phyloP scores from a whole-genome alignment of 257 asterid genomes.

The Solanum clarkiae region DNA sequence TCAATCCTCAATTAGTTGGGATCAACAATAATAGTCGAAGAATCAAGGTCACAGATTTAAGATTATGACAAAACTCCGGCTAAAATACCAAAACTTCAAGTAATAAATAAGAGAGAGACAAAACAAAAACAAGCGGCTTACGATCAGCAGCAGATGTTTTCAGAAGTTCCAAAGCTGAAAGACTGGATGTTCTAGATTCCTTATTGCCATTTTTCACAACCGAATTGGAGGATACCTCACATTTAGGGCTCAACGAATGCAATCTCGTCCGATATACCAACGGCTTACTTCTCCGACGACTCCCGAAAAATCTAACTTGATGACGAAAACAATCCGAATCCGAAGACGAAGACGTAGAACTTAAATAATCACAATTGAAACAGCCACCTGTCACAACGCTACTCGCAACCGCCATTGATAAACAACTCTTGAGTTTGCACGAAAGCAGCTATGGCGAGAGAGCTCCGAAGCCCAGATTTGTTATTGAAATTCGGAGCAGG shows the following conservation, averaged over 20 bases:
- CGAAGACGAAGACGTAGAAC: slow-evolving; percentile 10
- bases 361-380: not conserved
- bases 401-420: slow-evolving; percentile 1
- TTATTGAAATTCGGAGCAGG: not conserved
- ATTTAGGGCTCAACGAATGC: slow-evolving; percentile 29
- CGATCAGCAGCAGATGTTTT: slow-evolving; percentile 70
- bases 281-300: slow-evolving; percentile 14
- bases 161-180: slow-evolving; percentile 66
- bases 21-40: not conserved
- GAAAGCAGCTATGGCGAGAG: not conserved
- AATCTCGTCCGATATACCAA: slow-evolving; percentile 7
- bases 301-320: slow-evolving; percentile 3
- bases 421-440: not conserved
- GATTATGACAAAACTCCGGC: not conserved
- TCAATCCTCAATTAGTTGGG: too few species aligned
- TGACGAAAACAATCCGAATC: slow-evolving; percentile 20
- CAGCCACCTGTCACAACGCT: not conserved
- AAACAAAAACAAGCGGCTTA: slow-evolving; percentile 15
- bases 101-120: not conserved
- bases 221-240: slow-evolving; percentile 21
- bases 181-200: slow-evolving; percentile 39
- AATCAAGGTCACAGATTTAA: not conserved
- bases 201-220: not conserved
- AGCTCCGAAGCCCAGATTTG: not conserved
- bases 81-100: not conserved